phyloP scores from a whole-genome alignment of 2,329 filamentous ascomycete genomes.

The Xylaria sp. region DNA sequence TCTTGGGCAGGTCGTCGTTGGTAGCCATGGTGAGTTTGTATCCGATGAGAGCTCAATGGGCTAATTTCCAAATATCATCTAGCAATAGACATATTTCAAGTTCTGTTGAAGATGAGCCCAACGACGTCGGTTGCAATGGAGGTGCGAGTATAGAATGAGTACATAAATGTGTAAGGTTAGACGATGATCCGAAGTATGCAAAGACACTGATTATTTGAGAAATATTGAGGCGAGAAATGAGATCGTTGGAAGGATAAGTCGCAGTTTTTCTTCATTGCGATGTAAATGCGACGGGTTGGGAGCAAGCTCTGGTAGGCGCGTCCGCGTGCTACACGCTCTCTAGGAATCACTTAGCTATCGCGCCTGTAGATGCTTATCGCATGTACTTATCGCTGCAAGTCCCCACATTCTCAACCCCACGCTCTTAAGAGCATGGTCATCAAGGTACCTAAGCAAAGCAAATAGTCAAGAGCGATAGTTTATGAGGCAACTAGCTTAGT shows the following conservation, averaged over 20 bases:
- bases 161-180: not conserved
- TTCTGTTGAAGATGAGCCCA: not conserved
- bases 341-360: not conserved
- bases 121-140: not conserved
- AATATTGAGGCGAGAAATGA: not conserved
- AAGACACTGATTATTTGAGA: not conserved
- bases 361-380: not conserved
- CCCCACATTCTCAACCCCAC: not conserved
- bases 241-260: not conserved
- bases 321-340: not conserved
- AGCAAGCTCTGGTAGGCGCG: slow-evolving; percentile 3
- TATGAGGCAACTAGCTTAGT: too few relatives aligned
- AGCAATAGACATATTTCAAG: slow-evolving; percentile 20
- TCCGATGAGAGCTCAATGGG: not conserved
- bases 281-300: not conserved
- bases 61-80: slow-evolving; percentile 9
- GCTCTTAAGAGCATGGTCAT: not conserved
- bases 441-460: too few relatives aligned
- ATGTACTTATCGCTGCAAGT: not conserved
- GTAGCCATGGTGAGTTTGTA: slow-evolving; percentile 45
- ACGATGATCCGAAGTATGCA: not conserved
- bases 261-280: not conserved
- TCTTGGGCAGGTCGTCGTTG: slow-evolving; percentile 45
- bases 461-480: too few relatives aligned
- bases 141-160: not conserved